phyloP scores from a whole-genome alignment of 1,139 yeast species.

The Candida glucosophila region DNA sequence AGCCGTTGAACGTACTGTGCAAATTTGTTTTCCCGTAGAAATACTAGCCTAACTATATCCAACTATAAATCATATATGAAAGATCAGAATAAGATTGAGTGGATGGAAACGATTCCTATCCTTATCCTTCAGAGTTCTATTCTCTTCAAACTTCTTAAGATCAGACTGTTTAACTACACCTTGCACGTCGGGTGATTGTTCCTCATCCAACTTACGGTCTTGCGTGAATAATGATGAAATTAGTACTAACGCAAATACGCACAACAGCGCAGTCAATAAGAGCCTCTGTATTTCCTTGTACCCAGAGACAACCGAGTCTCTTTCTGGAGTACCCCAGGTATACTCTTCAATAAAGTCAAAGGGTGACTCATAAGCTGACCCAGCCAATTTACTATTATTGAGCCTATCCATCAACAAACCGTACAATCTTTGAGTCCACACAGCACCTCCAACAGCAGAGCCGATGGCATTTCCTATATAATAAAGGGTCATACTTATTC shows the following conservation, averaged over 20 bases:
- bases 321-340: constrained; percentile 25
- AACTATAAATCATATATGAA: too few species aligned
- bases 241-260: constrained; percentile 27
- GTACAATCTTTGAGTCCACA: constrained; percentile 40
- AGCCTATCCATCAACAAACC: constrained; percentile 4
- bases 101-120: too few species aligned
- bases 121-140: too few species aligned
- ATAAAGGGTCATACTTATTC: constrained; percentile 46
- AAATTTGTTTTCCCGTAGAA: too few species aligned
- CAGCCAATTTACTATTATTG: constrained; percentile 13
- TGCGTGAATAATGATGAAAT: constrained; percentile 22
- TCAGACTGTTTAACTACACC: too few species aligned
- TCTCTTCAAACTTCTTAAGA: too few species aligned
- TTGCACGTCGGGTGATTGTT: constrained; percentile 2
- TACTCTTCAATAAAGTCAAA: constrained; percentile 17
- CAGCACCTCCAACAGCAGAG: constrained; percentile 50
- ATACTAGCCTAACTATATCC: too few species aligned
- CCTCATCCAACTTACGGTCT: constrained; percentile 21
- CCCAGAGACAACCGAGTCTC: constrained; percentile 22
- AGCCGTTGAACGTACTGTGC: too few species aligned
- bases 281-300: constrained; percentile 26
- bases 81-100: too few species aligned
- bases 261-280: constrained; percentile 22
- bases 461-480: constrained; percentile 57
- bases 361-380: constrained; percentile 20